Conservation (phyloP, 2,329 filamentous ascomycete genomes). For the Ceratocystiopsis minuta region DNA sequence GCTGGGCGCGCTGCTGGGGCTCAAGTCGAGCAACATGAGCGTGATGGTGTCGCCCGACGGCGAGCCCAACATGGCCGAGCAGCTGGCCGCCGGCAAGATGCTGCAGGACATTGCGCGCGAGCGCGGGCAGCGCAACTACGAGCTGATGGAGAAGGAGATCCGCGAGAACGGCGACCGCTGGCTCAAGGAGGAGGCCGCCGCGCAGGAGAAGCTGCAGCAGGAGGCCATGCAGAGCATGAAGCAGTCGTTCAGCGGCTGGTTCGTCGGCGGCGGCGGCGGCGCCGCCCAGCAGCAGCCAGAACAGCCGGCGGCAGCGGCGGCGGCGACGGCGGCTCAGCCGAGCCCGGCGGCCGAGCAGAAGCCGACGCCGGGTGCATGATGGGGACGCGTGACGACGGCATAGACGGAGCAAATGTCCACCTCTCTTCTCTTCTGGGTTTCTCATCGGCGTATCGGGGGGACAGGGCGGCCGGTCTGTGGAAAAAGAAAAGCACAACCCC, state of each 20-base stretch:
- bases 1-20: constrained; percentile 54
- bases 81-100: constrained; percentile 87
- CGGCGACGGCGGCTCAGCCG: too few species aligned
- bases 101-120: constrained; percentile 87
- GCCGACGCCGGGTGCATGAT: too few species aligned
- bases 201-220: constrained; percentile 76
- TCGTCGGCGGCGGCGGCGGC: constrained; percentile 11
- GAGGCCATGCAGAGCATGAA: constrained; percentile 90
- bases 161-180: constrained; percentile 86
- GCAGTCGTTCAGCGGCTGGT: constrained; percentile 48
- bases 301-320: too few species aligned
- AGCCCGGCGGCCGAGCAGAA: too few species aligned
- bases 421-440: too few species aligned
- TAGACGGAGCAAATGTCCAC: too few species aligned
- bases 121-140: constrained; percentile 76
- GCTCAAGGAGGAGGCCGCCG: constrained; percentile 80
- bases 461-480: too few species aligned
- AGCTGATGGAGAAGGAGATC: constrained; percentile 78
- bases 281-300: too few species aligned
- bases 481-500: too few species aligned
- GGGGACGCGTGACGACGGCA: too few species aligned
- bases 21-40: constrained; percentile 52
- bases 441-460: too few species aligned
- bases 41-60: constrained; percentile 43
- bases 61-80: constrained; percentile 54